Evolutionary conservation across 2,329 filamentous ascomycete species (phyloP).

Genomic region (Ophiostoma sp.): DNA sequence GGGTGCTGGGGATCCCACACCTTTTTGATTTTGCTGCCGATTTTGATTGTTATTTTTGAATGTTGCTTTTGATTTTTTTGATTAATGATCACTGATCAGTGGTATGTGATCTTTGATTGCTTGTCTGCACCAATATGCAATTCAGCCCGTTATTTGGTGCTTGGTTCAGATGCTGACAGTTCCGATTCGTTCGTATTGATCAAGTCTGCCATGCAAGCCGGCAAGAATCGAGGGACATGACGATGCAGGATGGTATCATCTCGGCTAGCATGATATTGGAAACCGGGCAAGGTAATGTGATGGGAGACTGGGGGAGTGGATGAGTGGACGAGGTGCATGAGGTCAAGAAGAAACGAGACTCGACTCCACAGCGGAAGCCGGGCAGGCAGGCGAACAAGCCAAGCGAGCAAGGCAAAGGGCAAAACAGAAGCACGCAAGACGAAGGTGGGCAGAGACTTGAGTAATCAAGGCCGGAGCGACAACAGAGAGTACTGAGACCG

Average conservation of each 20-base stretch:
- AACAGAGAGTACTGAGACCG: not conserved
- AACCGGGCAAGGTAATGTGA: not conserved
- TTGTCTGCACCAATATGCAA: not conserved
- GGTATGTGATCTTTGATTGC: not conserved
- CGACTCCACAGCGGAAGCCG: too few relatives aligned
- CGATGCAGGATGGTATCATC: not conserved
- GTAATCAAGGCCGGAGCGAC: conserved; percentile 3
- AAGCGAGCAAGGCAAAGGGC: not conserved
- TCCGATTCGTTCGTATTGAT: not conserved
- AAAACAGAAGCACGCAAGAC: not conserved
- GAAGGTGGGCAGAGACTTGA: not conserved
- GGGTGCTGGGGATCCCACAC: not conserved
- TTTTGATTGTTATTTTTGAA: not conserved
- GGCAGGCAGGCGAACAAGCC: too few relatives aligned
- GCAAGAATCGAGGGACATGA: not conserved
- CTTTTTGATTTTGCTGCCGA: not conserved
- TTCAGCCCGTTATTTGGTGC: not conserved
- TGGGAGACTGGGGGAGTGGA: not conserved
- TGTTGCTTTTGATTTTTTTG: not conserved
- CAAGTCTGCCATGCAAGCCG: not conserved
- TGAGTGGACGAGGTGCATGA: not conserved
- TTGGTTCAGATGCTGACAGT: not conserved
- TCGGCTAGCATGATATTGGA: not conserved
- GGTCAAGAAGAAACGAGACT: not conserved
- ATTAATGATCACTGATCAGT: too few relatives aligned